phyloP scores from a whole-genome alignment of 192 early-diverging fungal species.

The Coemansia sp. region DNA sequence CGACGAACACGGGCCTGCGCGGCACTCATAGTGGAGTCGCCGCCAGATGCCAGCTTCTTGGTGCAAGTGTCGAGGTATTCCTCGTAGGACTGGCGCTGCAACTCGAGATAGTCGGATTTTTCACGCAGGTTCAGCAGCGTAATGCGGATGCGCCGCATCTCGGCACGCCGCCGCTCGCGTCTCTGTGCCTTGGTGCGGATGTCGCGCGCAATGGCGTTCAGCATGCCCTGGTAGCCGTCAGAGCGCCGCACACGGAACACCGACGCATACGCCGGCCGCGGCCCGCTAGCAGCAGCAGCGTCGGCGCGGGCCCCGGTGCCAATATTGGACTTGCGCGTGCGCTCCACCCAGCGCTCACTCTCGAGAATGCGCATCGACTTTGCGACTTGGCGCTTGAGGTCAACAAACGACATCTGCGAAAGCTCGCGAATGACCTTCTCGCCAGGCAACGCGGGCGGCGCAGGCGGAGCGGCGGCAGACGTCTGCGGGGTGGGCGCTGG shows the following conservation, averaged over 20 bases:
- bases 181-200: conserved; percentile 89
- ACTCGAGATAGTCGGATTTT: conserved; percentile 77
- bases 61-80: conserved; percentile 90
- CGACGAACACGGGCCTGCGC: conserved; percentile 51
- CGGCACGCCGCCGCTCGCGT: conserved; percentile 66
- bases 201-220: conserved; percentile 88
- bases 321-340: conserved; percentile 53
- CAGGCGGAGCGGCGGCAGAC: conserved; percentile 18
- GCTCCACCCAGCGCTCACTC: conserved; percentile 62
- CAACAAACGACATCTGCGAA: conserved; percentile 62
- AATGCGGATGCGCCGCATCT: conserved; percentile 68
- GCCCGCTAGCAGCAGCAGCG: background rate
- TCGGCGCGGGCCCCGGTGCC: conserved; percentile 29
- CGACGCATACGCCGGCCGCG: conserved; percentile 39
- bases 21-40: conserved; percentile 51
- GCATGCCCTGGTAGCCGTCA: conserved; percentile 88
- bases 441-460: conserved; percentile 40
- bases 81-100: conserved; percentile 85
- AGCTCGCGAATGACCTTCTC: conserved; percentile 55
- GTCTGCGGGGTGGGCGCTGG: conserved; percentile 14
- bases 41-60: conserved; percentile 67
- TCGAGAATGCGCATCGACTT: conserved; percentile 82
- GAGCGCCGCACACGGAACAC: conserved; percentile 53
- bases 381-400: conserved; percentile 76
- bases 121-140: conserved; percentile 82